Percentiles rank a stretch among this genome's conserved stretches.
Conservation (phyloP, 192 early-diverging fungal species). For the Pilaira anomala region DNA sequence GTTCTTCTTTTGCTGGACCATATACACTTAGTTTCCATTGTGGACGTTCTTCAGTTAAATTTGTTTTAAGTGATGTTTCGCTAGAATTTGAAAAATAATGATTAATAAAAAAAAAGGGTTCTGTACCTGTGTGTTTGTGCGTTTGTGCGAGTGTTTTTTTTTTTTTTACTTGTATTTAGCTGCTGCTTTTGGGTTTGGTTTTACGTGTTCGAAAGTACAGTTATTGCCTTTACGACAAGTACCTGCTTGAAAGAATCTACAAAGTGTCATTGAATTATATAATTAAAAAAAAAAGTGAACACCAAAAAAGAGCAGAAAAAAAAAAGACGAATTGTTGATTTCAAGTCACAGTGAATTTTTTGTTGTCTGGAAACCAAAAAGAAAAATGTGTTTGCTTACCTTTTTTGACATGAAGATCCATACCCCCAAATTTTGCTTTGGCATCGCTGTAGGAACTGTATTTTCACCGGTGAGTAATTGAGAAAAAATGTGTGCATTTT, state of each 20-base stretch:
- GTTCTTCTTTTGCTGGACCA: constrained; percentile 57
- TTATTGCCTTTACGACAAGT: constrained; percentile 55
- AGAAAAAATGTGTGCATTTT: too few relatives aligned
- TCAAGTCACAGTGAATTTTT: too few relatives aligned
- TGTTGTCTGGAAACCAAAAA: too few relatives aligned
- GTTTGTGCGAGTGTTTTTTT: constrained; percentile 12
- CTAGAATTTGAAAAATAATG: constrained; percentile 21
- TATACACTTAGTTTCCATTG: constrained; percentile 52
- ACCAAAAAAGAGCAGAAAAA: neutral
- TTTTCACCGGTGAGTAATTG: too few relatives aligned
- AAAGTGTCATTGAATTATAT: too few relatives aligned
- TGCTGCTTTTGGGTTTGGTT: constrained; percentile 35
- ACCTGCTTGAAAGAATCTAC: constrained; percentile 51
- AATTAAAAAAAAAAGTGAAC: neutral
- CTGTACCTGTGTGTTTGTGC: constrained; percentile 26
- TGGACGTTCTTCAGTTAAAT: constrained; percentile 44
- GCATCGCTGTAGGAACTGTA: too few relatives aligned
- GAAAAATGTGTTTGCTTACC: neutral
- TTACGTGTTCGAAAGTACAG: constrained; percentile 57
- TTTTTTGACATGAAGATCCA: neutral
- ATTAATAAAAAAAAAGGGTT: constrained; percentile 23
- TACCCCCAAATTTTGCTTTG: neutral
- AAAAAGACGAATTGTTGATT: neutral
- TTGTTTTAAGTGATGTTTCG: constrained; percentile 42
- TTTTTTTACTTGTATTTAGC: constrained; percentile 40